A percentile compares a stretch with the other conserved stretches of the same genome.
These are phyloP conservation scores for Jacaranda mimosifolia DNA, from an alignment of 257 asterid species.

Conservation along the genomic window DNA sequence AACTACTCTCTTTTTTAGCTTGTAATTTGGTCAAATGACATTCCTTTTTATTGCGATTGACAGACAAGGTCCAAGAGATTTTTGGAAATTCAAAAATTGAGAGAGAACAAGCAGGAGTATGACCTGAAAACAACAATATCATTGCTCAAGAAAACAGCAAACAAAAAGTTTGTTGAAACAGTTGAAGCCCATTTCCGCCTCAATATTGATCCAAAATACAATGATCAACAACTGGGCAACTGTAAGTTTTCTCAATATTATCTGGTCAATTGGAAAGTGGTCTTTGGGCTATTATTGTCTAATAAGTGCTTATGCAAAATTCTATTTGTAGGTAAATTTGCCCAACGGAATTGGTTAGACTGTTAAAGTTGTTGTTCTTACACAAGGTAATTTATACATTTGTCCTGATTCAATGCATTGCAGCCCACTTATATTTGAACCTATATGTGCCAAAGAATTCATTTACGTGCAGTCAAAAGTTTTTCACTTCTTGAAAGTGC, in stretches of 20 bases:
- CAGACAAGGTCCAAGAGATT: conserved; percentile 97
- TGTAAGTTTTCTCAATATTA: conserved; percentile 54
- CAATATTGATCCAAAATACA: conserved; percentile 95
- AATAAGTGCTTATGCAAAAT: conserved; percentile 30
- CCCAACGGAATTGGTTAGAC: conserved; percentile 98
- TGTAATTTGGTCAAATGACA: conserved; percentile 21
- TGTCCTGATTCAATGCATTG: conserved; percentile 15
- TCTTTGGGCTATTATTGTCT: conserved; percentile 7
- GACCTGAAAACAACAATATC: conserved; percentile 82
- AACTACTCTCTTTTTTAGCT: neutral
- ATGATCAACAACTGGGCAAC: conserved; percentile 98
- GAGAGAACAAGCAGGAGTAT: conserved; percentile 85
- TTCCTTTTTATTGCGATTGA: conserved; percentile 31
- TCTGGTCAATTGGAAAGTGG: conserved; percentile 2
- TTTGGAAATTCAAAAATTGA: conserved; percentile 87
- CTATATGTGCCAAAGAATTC: neutral
- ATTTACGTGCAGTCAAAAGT: conserved; percentile 7
- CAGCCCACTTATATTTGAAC: neutral
- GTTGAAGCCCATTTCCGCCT: conserved; percentile 99
- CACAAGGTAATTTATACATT: conserved; percentile 74
- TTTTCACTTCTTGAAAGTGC: conserved; percentile 13
- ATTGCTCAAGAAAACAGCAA: conserved; percentile 79
- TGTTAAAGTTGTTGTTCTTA: conserved; percentile 54
- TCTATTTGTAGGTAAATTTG: conserved; percentile 79
- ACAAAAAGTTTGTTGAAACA: conserved; percentile 80